Base-by-base conservation (phyloP, 306 rosid genomes). In the Rosa persica region DNA sequence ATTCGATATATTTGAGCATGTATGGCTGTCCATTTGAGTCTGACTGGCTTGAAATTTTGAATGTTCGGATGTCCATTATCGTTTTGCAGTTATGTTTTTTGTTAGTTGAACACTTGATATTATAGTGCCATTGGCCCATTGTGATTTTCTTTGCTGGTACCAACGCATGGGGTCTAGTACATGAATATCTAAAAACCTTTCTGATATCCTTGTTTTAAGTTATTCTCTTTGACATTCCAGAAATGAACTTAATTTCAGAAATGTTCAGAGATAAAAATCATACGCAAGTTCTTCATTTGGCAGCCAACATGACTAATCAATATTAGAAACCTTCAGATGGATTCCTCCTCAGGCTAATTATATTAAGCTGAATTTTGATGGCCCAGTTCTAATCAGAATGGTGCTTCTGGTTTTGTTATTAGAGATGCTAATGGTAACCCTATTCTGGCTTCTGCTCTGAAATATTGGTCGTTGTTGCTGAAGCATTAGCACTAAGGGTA, bases 1-100 rank as follows among this genome's bases (percentile, higher is more conserved):
- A 36, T 73, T 73, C 8, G 8, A n/a, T 38, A 39, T 6, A 6
- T n/a, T 51, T 5, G 16, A 25, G 46, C 60, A 61, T 58, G 67
- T 55, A 49, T 73, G 83, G 72, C 72, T 79, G 55, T 77, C 74
- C 39, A 39, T 40, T 75, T 57, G 54, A 70, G 85, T 80, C 6
- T 78, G 70, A 74, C 20, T 58, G 60, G 84, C 72, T 65, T 82
- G 23, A 67, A 4, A 74, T 85, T 87, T 82, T 85, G 83, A n/a
- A 1, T 85, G 73, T 70, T 66, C 36, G 70, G 79, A 40, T 17
- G 39, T 4, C 51, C 72, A 67, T 76, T 20, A 13, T 77, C 38
- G 52, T 20, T 72, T 79, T 75, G 71, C 3, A 17, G 43, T 67
- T 62, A 13, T 78, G 34, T 48, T 71, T 25, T 36, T 65, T 76